phyloP scores from a whole-genome alignment of 345 rosid species.

The Boechera retrofracta region DNA sequence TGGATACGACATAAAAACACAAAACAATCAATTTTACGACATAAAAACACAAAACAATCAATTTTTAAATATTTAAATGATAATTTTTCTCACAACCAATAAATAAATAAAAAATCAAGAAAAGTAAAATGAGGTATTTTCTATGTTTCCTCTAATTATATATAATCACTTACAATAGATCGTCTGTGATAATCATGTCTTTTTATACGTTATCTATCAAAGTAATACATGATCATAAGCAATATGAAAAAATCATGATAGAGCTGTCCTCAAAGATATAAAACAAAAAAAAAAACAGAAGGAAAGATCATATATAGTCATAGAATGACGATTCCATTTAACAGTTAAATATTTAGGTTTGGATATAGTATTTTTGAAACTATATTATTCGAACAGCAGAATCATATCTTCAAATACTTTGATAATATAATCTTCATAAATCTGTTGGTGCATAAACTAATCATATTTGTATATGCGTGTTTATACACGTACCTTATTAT shows the following conservation, averaged over 20 bases:
- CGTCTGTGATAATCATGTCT: too few relatives aligned
- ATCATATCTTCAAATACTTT: slow-evolving; percentile 31
- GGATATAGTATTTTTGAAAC: background rate
- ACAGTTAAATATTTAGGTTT: background rate
- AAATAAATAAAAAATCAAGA: background rate
- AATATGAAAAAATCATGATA: background rate
- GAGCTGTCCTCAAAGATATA: background rate
- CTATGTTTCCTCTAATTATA: background rate
- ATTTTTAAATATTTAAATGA: background rate
- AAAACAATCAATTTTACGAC: background rate
- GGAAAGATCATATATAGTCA: background rate
- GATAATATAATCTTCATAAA: slow-evolving; percentile 32
- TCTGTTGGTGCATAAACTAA: slow-evolving; percentile 15
- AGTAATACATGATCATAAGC: background rate
- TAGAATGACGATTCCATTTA: background rate
- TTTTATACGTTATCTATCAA: background rate
- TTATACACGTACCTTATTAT: slow-evolving; percentile 26
- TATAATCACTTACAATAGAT: too few relatives aligned
- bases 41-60: background rate
- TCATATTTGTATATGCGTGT: background rate
- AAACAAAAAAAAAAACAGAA: too few relatives aligned
- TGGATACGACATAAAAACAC: background rate
- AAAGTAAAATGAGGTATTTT: background rate
- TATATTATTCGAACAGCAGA: slow-evolving; percentile 10
- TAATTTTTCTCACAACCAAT: background rate